Conservation (phyloP, 2,329 filamentous ascomycete genomes). For the Ascochyta rabiei region DNA sequence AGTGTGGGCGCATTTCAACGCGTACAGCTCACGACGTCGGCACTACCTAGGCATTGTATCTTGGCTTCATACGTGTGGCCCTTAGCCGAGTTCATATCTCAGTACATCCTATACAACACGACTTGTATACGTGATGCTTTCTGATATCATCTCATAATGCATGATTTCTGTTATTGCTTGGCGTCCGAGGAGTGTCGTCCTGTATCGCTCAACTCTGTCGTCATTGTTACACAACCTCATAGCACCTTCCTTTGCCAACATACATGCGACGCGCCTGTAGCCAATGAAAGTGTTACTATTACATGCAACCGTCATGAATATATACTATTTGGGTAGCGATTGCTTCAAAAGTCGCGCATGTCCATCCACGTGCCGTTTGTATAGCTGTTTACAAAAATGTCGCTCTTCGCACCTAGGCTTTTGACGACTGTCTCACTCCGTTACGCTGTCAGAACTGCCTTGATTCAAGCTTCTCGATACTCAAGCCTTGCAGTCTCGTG, state of each 20-base stretch:
- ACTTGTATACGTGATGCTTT: not conserved
- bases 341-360: constrained; percentile 10
- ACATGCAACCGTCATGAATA: constrained; percentile 23
- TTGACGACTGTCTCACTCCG: constrained; percentile 11
- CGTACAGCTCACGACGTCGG: not conserved
- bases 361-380: constrained; percentile 15
- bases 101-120: not conserved
- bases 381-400: constrained; percentile 20
- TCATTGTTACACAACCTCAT: constrained; percentile 9
- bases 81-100: no score
- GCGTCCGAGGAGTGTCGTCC: not conserved
- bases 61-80: not conserved
- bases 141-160: not conserved
- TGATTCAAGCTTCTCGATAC: constrained; percentile 1
- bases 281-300: constrained; percentile 18
- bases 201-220: constrained; percentile 5
- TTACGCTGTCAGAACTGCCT: constrained; percentile 3
- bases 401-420: constrained; percentile 20
- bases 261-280: not conserved
- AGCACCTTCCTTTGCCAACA: constrained; percentile 1
- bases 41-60: not conserved
- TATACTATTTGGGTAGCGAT: constrained; percentile 4
- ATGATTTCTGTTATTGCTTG: not conserved
- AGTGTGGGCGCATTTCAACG: not conserved
- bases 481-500: constrained; percentile 2